Base-by-base conservation (phyloP, 768 basidiomycete genomes). In the Pisolithus tinctorius region DNA sequence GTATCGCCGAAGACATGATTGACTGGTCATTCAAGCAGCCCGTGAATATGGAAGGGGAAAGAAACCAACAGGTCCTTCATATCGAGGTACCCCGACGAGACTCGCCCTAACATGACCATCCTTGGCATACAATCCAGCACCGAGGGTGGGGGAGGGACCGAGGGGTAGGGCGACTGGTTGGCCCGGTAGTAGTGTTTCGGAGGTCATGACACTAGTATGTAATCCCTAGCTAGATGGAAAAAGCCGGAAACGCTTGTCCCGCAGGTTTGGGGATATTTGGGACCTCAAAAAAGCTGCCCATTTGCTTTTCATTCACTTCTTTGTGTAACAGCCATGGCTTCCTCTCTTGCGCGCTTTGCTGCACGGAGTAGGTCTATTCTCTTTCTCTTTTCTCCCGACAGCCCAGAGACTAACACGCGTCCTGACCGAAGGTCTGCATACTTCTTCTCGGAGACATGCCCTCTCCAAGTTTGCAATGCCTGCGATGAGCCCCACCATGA, bases 401-500 rank as follows among this genome's bases (percentile, higher is more conserved):
- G 4, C 34, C 14, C 23, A 23, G n/a, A n/a, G 46, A 5, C 50
- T 55, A 5, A 55, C 51, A 27, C 3, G 27, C 44, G 30, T 37
- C 26, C 48, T 30, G 29, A 45, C 43, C 8, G 30, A 44, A 25
- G 94, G 83, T 62, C 74, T 97, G 49, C 90, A 93, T 75, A 78
- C 80, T 62, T 93, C 94, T 29, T 78, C 85, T 49, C 80, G 82
- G 55, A 74, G 87, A 60, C 73, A 77, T 73, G 93, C 86, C 37
- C 79, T 98, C 59, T 74, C 88, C 54, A 90, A 84, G 67, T 94
- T 97, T 74, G 76, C 84, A 56, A 94, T 96, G 92, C 94, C 93
- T 52, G 93, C 96, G 60, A 99, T 98, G 95, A 95, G 92, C 56
- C 96, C 96, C 30, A 99, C 96, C 52, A 99, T 99, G 96, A 93